phyloP scores from a whole-genome alignment of 805 yeast species.

The Candida coleopterorum region DNA sequence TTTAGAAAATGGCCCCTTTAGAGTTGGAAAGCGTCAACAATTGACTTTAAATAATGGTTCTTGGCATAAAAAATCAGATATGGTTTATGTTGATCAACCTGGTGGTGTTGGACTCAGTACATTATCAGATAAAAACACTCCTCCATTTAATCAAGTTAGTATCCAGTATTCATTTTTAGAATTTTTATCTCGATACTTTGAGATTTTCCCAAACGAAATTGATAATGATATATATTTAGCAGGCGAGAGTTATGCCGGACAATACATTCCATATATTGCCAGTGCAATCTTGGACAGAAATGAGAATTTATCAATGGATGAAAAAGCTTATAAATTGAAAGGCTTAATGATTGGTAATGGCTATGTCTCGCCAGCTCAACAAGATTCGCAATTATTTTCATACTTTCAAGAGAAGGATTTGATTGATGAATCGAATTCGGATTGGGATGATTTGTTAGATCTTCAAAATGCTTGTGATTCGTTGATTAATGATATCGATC shows the following conservation, averaged over 20 bases:
- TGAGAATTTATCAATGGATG: slow-evolving; percentile 11
- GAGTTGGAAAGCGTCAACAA: slow-evolving; percentile 43
- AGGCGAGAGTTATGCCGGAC: slow-evolving; percentile 97
- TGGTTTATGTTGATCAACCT: slow-evolving; percentile 91
- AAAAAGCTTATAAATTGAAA: slow-evolving; percentile 40
- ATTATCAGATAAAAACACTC: slow-evolving; percentile 45
- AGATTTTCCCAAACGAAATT: slow-evolving; percentile 67
- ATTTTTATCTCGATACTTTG: slow-evolving; percentile 64
- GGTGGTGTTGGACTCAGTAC: slow-evolving; percentile 88
- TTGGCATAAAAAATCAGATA: slow-evolving; percentile 77
- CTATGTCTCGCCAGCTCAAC: slow-evolving; percentile 86
- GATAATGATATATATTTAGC: slow-evolving; percentile 69
- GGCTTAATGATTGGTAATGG: slow-evolving; percentile 90
- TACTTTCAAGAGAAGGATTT: slow-evolving; percentile 61
- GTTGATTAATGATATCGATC: slow-evolving; percentile 29
- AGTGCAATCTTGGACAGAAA: slow-evolving; percentile 51
- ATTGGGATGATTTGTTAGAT: slow-evolving; percentile 38
- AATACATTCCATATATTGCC: slow-evolving; percentile 87
- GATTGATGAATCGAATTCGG: slow-evolving; percentile 36
- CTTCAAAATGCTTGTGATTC: slow-evolving; percentile 61
- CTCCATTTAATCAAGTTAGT: slow-evolving; percentile 47
- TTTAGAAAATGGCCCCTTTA: slow-evolving; percentile 86
- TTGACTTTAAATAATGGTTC: slow-evolving; percentile 63
- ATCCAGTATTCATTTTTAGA: slow-evolving; percentile 59
- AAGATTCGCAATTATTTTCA: slow-evolving; percentile 74